Base-by-base conservation (phyloP, 129 eudicot species). In the Solidago caesia region DNA sequence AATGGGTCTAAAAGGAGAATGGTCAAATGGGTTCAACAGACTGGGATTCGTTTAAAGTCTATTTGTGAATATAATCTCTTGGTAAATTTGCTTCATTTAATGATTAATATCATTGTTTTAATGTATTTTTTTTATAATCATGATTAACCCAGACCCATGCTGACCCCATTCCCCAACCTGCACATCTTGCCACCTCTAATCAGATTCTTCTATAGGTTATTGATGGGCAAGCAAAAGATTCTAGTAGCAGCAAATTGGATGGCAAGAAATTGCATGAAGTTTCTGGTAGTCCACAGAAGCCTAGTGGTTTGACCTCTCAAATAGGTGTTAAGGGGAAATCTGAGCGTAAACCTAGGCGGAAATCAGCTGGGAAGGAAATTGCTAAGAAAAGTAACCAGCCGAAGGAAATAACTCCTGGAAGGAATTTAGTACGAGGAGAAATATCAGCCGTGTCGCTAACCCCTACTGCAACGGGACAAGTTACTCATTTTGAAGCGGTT, bases 311-410 rank as follows among this genome's bases (percentile, higher is more conserved):
- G 64, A 48, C 56, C 70, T 41, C 69, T 56, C 82, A 80, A 62
- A 77, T 57, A 67, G 88, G 81, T 71, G 29, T 78, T 53, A 88
- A 81, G 80, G 77, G 64, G 66, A 74, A 85, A 27, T 79, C 96
- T 14, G 94, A 79, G 63, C 89, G 96, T 66, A 94, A 92, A 78
- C 44, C 88, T 57, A 85, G 93, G 71, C 89, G 96, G 70, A 90
- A 82, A 67, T 79, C 87, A 43, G 60, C 77, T 26, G 83, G 83
- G 60, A 88, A 86, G 71, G 89, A 82, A 78, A 85, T 63, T 64
- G 72, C 74, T 45, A 87, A 77, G 67, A 91, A 87, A 79, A 84
- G 89, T 59, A 74, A 67, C 58, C 69, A 55, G 25, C 68, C 39
- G 67, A 87, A 83, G 78, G 86, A 75, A 66, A 72, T 72, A 25